phyloP scores from a whole-genome alignment of 1,284 basidiomycete species.

The Pisolithus thermaeus region DNA sequence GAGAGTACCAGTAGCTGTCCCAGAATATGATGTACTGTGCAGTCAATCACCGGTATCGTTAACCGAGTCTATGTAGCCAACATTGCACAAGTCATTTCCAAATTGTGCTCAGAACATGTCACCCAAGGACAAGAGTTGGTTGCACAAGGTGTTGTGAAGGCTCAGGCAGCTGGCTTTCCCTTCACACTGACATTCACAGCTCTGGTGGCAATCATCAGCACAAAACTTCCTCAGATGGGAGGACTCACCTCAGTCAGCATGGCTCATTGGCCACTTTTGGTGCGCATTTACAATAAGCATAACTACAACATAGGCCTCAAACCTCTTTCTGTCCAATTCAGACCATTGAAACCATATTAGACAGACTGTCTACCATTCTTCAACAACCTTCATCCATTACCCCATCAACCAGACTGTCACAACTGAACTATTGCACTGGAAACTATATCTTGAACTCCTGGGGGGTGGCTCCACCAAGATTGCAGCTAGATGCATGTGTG shows the following conservation, averaged over 20 bases:
- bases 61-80: constrained; percentile 96
- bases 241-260: constrained; percentile 75
- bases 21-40: constrained; percentile 87
- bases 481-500: constrained; percentile 94
- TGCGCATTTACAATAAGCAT: constrained; percentile 78
- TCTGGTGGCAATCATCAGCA: constrained; percentile 92
- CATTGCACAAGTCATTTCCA: constrained; percentile 95
- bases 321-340: not conserved
- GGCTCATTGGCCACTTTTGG: constrained; percentile 93
- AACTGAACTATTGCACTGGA: constrained; percentile 91
- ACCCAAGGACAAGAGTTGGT: constrained; percentile 88
- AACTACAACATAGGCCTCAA: constrained; percentile 83
- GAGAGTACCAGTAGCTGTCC: constrained; percentile 91
- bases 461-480: constrained; percentile 99
- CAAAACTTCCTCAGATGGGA: constrained; percentile 94
- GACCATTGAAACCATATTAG: not conserved
- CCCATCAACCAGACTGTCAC: constrained; percentile 95
- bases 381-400: constrained; percentile 94
- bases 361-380: constrained; percentile 87
- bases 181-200: constrained; percentile 98
- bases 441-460: constrained; percentile 92
- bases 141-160: constrained; percentile 93
- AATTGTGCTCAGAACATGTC: constrained; percentile 89
- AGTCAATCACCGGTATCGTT: constrained; percentile 98
- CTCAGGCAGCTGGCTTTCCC: constrained; percentile 92